A percentile compares a stretch with the other conserved stretches of the same genome.
Conservation (phyloP, 768 basidiomycete species). For the Paxillus rubicundulus region DNA sequence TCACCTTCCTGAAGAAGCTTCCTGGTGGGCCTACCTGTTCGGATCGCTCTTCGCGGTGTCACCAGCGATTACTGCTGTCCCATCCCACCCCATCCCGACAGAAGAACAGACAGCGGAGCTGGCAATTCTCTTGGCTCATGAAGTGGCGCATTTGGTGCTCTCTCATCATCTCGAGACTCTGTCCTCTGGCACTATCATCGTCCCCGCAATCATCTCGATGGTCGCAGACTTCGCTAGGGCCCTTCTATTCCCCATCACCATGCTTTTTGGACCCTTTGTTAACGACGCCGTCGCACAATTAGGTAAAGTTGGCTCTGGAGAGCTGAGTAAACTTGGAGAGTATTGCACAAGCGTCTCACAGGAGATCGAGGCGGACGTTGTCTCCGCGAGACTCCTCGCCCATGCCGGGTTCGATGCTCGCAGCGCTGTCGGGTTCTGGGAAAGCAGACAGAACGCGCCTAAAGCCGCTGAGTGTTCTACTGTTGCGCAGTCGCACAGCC, state of each 20-base stretch:
- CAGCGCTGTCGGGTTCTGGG: constrained; percentile 81
- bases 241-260: constrained; percentile 83
- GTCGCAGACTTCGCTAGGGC: constrained; percentile 73
- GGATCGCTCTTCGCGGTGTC: constrained; percentile 40
- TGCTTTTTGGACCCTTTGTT: constrained; percentile 91
- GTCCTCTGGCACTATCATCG: constrained; percentile 78
- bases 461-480: constrained; percentile 22
- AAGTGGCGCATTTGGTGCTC: constrained; percentile 87
- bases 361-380: constrained; percentile 91
- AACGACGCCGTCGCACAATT: constrained; percentile 89
- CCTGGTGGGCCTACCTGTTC: constrained; percentile 51
- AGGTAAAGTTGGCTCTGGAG: constrained; percentile 72
- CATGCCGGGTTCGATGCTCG: constrained; percentile 90
- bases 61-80: constrained; percentile 23
- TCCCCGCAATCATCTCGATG: constrained; percentile 79
- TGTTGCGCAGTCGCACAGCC: constrained; percentile 8
- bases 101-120: constrained; percentile 83
- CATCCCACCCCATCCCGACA: constrained; percentile 56
- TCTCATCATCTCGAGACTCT: constrained; percentile 91
- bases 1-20: constrained; percentile 23
- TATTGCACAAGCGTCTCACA: constrained; percentile 78
- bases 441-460: constrained; percentile 43
- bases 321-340: constrained; percentile 68
- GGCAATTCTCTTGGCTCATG: constrained; percentile 89
- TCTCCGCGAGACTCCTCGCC: constrained; percentile 85